These are phyloP conservation scores for Gnomoniopsis smithogilvyi DNA, from an alignment of 2,329 filamentous ascomycete genomes.

Conservation along the genomic window DNA sequence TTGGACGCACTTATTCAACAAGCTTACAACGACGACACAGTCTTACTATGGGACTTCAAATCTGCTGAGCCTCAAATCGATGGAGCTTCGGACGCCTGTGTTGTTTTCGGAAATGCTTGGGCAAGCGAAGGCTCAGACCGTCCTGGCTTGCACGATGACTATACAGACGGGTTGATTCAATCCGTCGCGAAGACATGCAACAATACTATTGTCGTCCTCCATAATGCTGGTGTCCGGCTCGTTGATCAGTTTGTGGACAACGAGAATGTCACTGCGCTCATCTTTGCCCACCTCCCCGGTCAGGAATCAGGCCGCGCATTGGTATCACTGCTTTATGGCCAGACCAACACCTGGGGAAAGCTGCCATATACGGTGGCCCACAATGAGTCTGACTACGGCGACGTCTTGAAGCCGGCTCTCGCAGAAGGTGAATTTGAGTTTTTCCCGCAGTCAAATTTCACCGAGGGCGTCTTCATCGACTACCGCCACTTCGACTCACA, in stretches of 20 bases:
- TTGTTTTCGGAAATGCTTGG: slow-evolving; percentile 65
- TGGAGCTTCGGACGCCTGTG: slow-evolving; percentile 57
- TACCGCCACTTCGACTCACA: slow-evolving; percentile 52
- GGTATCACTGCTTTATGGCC: slow-evolving; percentile 55
- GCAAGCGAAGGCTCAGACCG: slow-evolving; percentile 70
- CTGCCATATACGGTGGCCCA: slow-evolving; percentile 61
- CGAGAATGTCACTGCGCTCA: slow-evolving; percentile 59
- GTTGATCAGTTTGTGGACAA: slow-evolving; percentile 62
- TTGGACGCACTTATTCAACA: slow-evolving; percentile 52
- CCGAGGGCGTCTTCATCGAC: slow-evolving; percentile 50
- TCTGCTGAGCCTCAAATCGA: slow-evolving; percentile 46
- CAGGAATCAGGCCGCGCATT: slow-evolving; percentile 58
- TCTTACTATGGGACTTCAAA: slow-evolving; percentile 57
- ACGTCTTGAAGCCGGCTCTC: slow-evolving; percentile 35
- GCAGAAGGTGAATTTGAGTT: slow-evolving; percentile 49
- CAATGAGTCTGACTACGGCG: slow-evolving; percentile 53
- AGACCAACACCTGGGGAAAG: slow-evolving; percentile 53
- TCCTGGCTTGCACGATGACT: slow-evolving; percentile 61
- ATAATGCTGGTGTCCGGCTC: slow-evolving; percentile 60
- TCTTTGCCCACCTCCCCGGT: slow-evolving; percentile 63
- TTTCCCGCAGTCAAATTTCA: slow-evolving; percentile 50
- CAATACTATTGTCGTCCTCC: slow-evolving; percentile 63
- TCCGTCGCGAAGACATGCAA: slow-evolving; percentile 56
- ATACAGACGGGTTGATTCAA: slow-evolving; percentile 54
- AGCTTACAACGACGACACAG: slow-evolving; percentile 53